These are phyloP conservation scores for Pseudopithomyces maydicus DNA, from an alignment of 2,329 filamentous ascomycete species.

Conservation along the genomic window DNA sequence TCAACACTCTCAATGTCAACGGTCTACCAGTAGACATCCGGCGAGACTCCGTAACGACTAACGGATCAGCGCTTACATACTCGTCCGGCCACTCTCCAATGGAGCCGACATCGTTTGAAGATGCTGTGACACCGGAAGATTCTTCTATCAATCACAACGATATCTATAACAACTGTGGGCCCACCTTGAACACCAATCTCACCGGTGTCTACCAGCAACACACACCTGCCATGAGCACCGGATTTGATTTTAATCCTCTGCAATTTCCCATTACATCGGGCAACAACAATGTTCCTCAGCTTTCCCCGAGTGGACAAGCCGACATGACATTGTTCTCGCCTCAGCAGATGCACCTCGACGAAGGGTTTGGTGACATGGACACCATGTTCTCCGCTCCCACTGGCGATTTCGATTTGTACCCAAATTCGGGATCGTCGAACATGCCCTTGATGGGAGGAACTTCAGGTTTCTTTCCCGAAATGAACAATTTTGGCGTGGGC, in stretches of 20 bases:
- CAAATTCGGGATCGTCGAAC: constrained; percentile 28
- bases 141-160: constrained; percentile 64
- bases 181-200: constrained; percentile 66
- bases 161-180: constrained; percentile 55
- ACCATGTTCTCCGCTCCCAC: constrained; percentile 39
- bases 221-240: constrained; percentile 49
- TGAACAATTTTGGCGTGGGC: constrained; percentile 48
- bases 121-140: constrained; percentile 52
- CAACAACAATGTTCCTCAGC: constrained; percentile 51
- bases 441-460: constrained; percentile 29
- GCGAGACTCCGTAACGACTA: constrained; percentile 43
- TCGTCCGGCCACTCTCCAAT: constrained; percentile 49
- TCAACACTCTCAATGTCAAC: constrained; percentile 33
- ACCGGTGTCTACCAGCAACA: constrained; percentile 63
- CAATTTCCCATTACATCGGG: constrained; percentile 32
- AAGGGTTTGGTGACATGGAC: constrained; percentile 63
- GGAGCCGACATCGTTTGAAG: constrained; percentile 49
- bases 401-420: constrained; percentile 68
- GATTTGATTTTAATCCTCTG: constrained; percentile 48
- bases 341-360: constrained; percentile 64
- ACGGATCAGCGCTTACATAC: constrained; percentile 43
- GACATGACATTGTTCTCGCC: constrained; percentile 73
- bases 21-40: constrained; percentile 42
- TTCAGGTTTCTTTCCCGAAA: constrained; percentile 46
- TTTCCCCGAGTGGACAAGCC: constrained; percentile 71